Evolutionary conservation across 2,329 filamentous ascomycete species (phyloP), one percentile per base, ranked within the genome.

Genomic region (Chaetomiaceae sp.): DNA sequence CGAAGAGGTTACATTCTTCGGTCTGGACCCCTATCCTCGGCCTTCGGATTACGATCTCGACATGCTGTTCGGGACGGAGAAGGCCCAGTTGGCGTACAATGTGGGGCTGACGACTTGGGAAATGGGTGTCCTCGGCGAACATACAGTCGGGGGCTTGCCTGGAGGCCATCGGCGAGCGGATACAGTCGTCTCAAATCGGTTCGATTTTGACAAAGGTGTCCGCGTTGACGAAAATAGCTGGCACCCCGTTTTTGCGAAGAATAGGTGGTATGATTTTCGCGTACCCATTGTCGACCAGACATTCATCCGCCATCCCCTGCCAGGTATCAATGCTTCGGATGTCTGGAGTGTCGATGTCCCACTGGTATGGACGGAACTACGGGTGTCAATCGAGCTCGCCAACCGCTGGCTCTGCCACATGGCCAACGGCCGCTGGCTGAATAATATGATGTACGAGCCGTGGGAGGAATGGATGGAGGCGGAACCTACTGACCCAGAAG

Each of bases 301-400:
- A n/a, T 23, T 33, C 8, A 9, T 42, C 8, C 36, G 34, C 4
- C 8, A 11, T 3, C 18, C 27, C 0, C n/a, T 43, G 11, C 8
- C 21, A 1, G 52, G 43, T 11, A 29, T 52, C 13, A 6, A 7
- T 2, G 14, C 14, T 3, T 14, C 21, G 3, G 38, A 50, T 13
- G 27, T 46, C 4, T 53, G 54, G 53, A 55, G 48, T 30, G 53
- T 55, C 14, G 53, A 55, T 14, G 33, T 42, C 11, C n/a, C 32
- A 3, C 6, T 7, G 7, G n/a, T 56, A 6, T 56, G 54, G 50
- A n/a, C 33, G 9, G 47, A 53, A 27, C 11, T 56, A 10, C 25
- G 54, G 2, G 34, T 44, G 13, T 18, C 27, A 3, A 4, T 53
- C 9, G 50, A 48, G 37, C 41, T 56, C 10, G 42, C 50, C 3